Conservation (phyloP, 1,284 basidiomycete species). For the Cryptococcus sp. region DNA sequence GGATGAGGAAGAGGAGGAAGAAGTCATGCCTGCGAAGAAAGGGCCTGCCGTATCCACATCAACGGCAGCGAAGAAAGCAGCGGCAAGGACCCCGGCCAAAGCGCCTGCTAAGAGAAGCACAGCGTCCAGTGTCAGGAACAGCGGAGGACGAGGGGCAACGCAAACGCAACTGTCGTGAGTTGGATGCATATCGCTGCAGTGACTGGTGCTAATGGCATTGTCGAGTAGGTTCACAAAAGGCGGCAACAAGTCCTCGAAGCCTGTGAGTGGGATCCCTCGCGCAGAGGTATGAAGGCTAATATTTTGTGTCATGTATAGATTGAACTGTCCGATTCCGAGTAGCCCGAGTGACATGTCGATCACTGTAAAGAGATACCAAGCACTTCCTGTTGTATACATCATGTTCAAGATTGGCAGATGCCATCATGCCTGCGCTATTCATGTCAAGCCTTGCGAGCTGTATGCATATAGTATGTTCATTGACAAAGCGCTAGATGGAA, state of each 20-base stretch:
- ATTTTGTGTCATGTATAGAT: slow-evolving; percentile 6
- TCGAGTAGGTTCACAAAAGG: slow-evolving; percentile 9
- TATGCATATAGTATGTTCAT: too few relatives aligned
- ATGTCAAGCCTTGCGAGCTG: too few relatives aligned
- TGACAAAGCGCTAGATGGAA: too few relatives aligned
- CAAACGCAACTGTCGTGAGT: slow-evolving; percentile 60
- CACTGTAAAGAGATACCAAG: slow-evolving; percentile 1
- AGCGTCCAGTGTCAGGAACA: slow-evolving; percentile 22
- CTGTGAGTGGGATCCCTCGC: slow-evolving; percentile 9
- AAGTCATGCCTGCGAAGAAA: slow-evolving; percentile 61
- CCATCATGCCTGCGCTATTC: too few relatives aligned
- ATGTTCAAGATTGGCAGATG: too few relatives aligned
- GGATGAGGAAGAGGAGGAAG: slow-evolving; percentile 61
- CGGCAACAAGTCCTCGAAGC: slow-evolving; percentile 12
- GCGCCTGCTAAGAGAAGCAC: slow-evolving; percentile 28
- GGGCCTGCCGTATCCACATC: slow-evolving; percentile 60
- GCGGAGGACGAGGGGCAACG: slow-evolving; percentile 37
- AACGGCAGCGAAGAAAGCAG: slow-evolving; percentile 12
- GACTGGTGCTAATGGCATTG: slow-evolving; percentile 1
- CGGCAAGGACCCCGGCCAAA: slow-evolving; percentile 58
- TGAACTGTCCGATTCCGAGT: slow-evolving; percentile 16
- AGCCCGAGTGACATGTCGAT: background rate
- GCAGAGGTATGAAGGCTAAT: background rate
- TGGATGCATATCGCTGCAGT: background rate
- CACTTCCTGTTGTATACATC: background rate